A percentile compares a stretch with the other conserved stretches of the same genome.
phyloP scores from a whole-genome alignment of 1,284 basidiomycete species.

The Sporisorium graminicola region DNA sequence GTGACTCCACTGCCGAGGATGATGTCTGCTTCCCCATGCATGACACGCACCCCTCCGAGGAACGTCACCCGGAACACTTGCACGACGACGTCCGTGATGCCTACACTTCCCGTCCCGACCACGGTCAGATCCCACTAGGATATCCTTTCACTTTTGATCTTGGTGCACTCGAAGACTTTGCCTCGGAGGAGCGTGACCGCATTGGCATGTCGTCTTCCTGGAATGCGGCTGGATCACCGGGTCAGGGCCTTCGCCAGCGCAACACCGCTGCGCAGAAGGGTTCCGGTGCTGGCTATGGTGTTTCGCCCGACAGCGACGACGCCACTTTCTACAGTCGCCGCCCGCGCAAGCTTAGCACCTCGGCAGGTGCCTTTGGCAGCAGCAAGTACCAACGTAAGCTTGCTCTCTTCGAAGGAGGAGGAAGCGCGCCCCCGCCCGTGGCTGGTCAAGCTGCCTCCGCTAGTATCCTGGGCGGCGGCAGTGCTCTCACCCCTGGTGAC shows the following conservation, averaged over 20 bases:
- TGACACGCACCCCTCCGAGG: constrained; percentile 26
- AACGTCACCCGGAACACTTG: constrained; percentile 25
- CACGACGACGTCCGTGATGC: constrained; percentile 23
- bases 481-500: constrained; percentile 14
- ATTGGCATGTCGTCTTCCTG: constrained; percentile 38
- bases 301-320: constrained; percentile 64
- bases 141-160: constrained; percentile 68
- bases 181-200: constrained; percentile 61
- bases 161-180: constrained; percentile 61
- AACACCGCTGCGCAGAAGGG: constrained; percentile 24
- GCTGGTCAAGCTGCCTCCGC: constrained; percentile 56
- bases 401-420: constrained; percentile 85
- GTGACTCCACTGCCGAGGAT: constrained; percentile 57
- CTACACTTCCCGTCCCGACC: constrained; percentile 20
- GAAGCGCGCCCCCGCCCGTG: constrained; percentile 61
- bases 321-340: constrained; percentile 67
- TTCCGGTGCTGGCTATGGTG: constrained; percentile 47
- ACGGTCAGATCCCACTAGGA: constrained; percentile 50
- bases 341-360: constrained; percentile 54
- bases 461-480: constrained; percentile 72
- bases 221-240: constrained; percentile 27
- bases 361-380: constrained; percentile 52
- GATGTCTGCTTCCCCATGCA: constrained; percentile 68
- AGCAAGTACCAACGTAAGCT: constrained; percentile 80
- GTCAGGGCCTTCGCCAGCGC: constrained; percentile 42